Evolutionary conservation across 495 filamentous ascomycete genomes (phyloP), one percentile per base, ranked within the genome.

Genomic region (Lophium mytilinum): DNA sequence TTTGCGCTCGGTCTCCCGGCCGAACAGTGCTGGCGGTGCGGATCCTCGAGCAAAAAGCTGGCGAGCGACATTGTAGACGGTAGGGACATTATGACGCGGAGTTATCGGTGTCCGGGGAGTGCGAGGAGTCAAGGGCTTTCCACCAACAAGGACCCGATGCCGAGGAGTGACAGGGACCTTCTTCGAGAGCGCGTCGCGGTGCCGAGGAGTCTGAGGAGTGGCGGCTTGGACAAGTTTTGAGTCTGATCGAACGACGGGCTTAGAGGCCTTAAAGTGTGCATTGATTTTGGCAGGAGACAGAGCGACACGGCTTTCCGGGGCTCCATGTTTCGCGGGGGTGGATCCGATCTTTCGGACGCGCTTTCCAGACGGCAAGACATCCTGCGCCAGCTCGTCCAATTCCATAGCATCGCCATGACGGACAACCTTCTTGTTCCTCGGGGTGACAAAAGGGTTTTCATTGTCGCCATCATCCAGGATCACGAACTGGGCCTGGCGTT

Each of bases 41-140:
- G 84, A 80, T 54, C 86, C 87, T 45, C 89, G 79, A 3, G 87
- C 83, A 67, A 99, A 97, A 5, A 95, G 68, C 65, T 92, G 83
- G n/a, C 92, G 81, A 5, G 91, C 94, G 47, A 81, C 77, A 52
- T 90, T 88, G 66, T 97, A 96, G 14, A 96, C 78, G 0, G 87
- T 88, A 37, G 82, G 82, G 11, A 76, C 70, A 48, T 68, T 67
- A 39, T 76, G 73, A 52, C 69, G 76, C 47, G 84, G 87, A 9
- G 84, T 89, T 10, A 80, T 74, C 14, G 82, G 84, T 47, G 82
- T 85, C 53, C 76, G 74, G 9, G 80, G 79, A 40, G 80, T 81
- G 53, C 75, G 68, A 18, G 80, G 77, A 56, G 75, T 78, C 39
- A 76, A 76, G 50, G 77, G 64, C 55, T 68, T 78, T 9, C 78